These are phyloP conservation scores for Claviceps capensis DNA, from an alignment of 2,329 filamentous ascomycete genomes.

Conservation along the genomic window DNA sequence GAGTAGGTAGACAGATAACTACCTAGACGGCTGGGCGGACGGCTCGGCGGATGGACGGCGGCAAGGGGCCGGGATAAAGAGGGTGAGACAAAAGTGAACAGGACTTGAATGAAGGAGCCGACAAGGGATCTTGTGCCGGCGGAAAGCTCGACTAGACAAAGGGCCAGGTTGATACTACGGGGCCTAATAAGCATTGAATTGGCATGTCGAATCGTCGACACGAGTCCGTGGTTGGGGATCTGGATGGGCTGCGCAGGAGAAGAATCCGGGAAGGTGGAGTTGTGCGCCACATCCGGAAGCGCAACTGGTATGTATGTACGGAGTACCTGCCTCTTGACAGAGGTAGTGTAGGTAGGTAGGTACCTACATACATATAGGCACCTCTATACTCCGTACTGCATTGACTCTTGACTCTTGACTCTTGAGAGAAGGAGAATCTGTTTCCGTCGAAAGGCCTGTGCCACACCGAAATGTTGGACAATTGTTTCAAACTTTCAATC, in stretches of 20 bases:
- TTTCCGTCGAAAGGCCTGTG: too few species aligned
- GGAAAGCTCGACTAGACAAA: slow-evolving; percentile 1
- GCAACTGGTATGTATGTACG: neutral
- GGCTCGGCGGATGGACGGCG: neutral
- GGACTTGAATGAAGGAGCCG: neutral
- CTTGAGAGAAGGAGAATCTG: too few species aligned
- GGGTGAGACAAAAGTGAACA: neutral
- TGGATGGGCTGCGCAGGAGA: neutral
- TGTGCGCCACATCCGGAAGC: neutral
- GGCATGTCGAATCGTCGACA: neutral
- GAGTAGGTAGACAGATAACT: too few species aligned
- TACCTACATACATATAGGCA: too few species aligned
- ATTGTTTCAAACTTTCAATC: too few species aligned
- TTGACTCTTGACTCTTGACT: too few species aligned
- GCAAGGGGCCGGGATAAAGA: slow-evolving; percentile 4
- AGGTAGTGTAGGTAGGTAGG: too few species aligned
- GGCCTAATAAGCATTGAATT: neutral
- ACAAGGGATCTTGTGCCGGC: neutral
- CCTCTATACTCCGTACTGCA: too few species aligned
- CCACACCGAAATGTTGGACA: too few species aligned
- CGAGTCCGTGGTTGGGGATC: neutral
- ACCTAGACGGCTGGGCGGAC: neutral
- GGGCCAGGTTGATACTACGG: neutral
- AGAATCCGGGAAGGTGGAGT: too few species aligned
- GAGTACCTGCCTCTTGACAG: too few species aligned